phyloP scores from a whole-genome alignment of 208 protist species.

The Strigomonas oncopelti region DNA sequence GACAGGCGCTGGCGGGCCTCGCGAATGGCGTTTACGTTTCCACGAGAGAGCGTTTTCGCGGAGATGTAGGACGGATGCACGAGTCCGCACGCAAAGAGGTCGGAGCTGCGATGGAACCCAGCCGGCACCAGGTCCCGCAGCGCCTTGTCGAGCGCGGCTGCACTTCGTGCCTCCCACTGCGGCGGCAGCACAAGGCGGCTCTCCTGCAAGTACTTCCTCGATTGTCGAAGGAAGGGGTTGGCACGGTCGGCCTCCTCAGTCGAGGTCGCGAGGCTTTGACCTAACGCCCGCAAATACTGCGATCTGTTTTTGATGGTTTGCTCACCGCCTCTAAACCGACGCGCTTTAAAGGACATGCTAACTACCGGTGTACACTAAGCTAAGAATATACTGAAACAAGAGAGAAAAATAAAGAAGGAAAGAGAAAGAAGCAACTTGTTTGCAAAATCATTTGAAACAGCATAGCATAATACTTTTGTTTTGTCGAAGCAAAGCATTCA shows the following conservation, averaged over 20 bases:
- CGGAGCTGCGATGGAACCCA: constrained; percentile 21
- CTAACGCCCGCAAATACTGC: too few species aligned
- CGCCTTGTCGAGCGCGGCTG: constrained; percentile 22
- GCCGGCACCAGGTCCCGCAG: constrained; percentile 44
- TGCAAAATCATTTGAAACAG: too few species aligned
- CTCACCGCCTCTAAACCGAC: too few species aligned
- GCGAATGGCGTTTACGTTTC: background rate
- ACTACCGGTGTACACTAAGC: too few species aligned
- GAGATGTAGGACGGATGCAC: constrained; percentile 71
- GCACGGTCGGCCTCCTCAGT: too few species aligned
- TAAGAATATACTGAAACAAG: background rate
- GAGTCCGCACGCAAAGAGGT: constrained; percentile 70
- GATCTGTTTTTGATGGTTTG: too few species aligned
- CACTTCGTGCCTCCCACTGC: constrained; percentile 22
- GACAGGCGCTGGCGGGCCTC: constrained; percentile 33
- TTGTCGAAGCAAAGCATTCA: too few species aligned
- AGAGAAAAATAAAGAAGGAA: background rate
- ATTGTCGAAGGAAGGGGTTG: too few species aligned
- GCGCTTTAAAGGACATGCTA: too few species aligned
- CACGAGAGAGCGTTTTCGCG: background rate
- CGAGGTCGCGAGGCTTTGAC: too few species aligned
- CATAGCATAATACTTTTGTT: too few species aligned
- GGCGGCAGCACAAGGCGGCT: constrained; percentile 18
- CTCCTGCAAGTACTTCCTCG: too few species aligned
- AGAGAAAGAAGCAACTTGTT: constrained; percentile 2